A percentile compares a stretch with the other conserved stretches of the same genome.
Evolutionary conservation across 176 grass and related monocot genomes (phyloP).

Genomic region (Oryza longistaminata): DNA sequence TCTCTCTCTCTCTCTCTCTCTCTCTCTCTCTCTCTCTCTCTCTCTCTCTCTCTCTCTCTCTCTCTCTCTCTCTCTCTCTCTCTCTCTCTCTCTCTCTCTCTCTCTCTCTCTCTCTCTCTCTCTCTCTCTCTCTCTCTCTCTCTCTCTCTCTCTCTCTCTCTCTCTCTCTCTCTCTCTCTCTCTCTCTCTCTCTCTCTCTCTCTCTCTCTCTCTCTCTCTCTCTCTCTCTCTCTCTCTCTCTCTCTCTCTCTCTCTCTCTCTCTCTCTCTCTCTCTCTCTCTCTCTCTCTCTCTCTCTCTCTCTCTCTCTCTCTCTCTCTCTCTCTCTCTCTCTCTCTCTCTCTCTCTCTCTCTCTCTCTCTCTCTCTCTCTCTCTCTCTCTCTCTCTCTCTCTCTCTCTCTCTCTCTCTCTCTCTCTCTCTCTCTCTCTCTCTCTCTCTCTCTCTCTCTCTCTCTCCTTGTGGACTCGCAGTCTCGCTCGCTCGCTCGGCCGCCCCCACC

Average conservation of each 20-base stretch:
- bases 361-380: neutral
- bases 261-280: neutral
- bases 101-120: neutral
- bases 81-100: neutral
- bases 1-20: no score
- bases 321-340: neutral
- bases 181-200: neutral
- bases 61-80: neutral
- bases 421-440: neutral
- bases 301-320: neutral
- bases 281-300: neutral
- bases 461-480: constrained; percentile 15
- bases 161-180: neutral
- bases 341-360: neutral
- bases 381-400: no score
- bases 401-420: neutral
- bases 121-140: neutral
- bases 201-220: neutral
- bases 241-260: no score
- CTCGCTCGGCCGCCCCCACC: neutral
- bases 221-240: neutral
- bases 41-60: neutral
- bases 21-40: neutral
- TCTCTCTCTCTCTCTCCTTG: neutral
- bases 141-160: no score